phyloP scores from a whole-genome alignment of 2,329 filamentous ascomycete species.

The Aspergillus eucalypticola region DNA sequence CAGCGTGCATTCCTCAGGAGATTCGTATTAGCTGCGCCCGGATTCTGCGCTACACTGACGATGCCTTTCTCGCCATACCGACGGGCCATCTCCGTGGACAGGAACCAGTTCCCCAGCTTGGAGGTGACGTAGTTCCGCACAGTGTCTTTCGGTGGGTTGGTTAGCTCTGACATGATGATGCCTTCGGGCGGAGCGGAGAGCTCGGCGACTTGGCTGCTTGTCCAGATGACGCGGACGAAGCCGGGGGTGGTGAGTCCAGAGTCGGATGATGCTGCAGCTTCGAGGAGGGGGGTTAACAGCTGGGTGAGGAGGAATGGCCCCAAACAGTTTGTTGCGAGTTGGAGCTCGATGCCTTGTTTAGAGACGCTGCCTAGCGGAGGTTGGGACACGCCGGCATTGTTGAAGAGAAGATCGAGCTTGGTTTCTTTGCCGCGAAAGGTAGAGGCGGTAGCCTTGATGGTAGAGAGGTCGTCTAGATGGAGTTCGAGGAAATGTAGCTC shows the following conservation, averaged over 20 bases:
- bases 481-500: slow-evolving; percentile 39
- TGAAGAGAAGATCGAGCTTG: slow-evolving; percentile 44
- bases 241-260: slow-evolving; percentile 9
- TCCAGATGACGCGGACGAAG: slow-evolving; percentile 42
- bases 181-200: slow-evolving; percentile 15
- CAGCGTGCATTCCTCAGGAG: slow-evolving; percentile 7
- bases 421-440: slow-evolving; percentile 37
- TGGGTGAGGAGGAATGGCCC: slow-evolving; percentile 45
- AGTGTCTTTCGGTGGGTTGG: slow-evolving; percentile 3
- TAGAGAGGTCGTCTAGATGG: slow-evolving; percentile 39
- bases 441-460: slow-evolving; percentile 28
- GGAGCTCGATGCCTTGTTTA: slow-evolving; percentile 37
- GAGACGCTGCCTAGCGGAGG: slow-evolving; percentile 35
- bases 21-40: slow-evolving; percentile 12
- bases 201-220: slow-evolving; percentile 22
- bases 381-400: slow-evolving; percentile 43
- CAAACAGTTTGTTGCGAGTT: slow-evolving; percentile 45
- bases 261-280: slow-evolving; percentile 28
- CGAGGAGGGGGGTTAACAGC: slow-evolving; percentile 37
- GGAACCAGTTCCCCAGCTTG: slow-evolving; percentile 35
- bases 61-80: slow-evolving; percentile 33
- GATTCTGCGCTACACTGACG: slow-evolving; percentile 30
- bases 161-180: slow-evolving; percentile 12
- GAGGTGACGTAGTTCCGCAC: slow-evolving; percentile 37
- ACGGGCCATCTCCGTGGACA: slow-evolving; percentile 32